Base-by-base conservation (phyloP, 352 stramenopile genomes). In the Globisporangium cystogenes region DNA sequence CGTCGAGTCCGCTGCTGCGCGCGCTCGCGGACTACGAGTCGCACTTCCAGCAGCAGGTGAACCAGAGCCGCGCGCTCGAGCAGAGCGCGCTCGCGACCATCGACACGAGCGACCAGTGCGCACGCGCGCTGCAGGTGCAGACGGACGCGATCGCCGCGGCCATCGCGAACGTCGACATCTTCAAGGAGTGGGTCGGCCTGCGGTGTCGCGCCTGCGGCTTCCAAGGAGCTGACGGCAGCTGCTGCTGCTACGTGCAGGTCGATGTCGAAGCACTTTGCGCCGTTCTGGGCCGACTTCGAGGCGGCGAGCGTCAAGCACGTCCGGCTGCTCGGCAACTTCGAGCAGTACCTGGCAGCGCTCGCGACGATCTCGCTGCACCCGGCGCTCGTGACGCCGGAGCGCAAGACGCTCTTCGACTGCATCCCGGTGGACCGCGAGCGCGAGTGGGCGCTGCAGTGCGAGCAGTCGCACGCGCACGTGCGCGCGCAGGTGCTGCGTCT, bases 221-320 rank as follows among this genome's bases (percentile, higher is more conserved):
- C 1, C 39, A 15, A 3, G 8, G 11, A 36, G 31, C 31, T 36
- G 8, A 36, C 31, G n/a, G n/a, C n/a, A 36, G 7, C 1, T 15
- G 7, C 12, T 36, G 8, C 10, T 3, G 7, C 27, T 11, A 36
- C 10, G 4, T 36, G 11, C 29, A 72, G 65, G 7, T 87, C 82
- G 10, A 92, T 95, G 82, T 81, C 69, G 48, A 86, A 88, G 48
- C 84, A 89, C 24, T 95, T 95, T 51, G 55, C 59, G 29, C 82
- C 82, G 24, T 95, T 95, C 55, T 95, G 82, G 80, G 57, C 51
- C 16, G 82, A 95, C 56, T 95, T 87, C 50, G 66, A 88, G 48
- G 45, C 58, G 0, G 68, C 80, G 8, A 82, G 62, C 3, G 64
- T 64, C 7, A 72, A 81, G 36, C 82, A 95, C 51, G 67, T 82